phyloP scores from a whole-genome alignment of 805 yeast species.

The Komagataella pseudopastoris region DNA sequence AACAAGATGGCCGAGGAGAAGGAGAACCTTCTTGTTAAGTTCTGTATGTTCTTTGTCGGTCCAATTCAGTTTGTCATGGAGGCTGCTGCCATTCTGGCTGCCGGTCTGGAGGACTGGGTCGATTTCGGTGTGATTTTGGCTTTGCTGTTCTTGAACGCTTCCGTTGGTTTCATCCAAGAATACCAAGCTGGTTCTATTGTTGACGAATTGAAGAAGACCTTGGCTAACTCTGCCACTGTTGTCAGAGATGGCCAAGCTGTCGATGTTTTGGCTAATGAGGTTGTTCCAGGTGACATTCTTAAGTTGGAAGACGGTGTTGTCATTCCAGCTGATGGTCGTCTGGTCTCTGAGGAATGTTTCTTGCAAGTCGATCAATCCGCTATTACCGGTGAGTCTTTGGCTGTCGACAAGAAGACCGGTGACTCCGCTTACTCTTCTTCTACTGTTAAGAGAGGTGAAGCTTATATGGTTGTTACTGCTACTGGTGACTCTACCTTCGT shows the following conservation, averaged over 20 bases:
- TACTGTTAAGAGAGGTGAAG: conserved; percentile 92
- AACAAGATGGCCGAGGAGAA: conserved; percentile 86
- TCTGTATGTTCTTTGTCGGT: conserved; percentile 81
- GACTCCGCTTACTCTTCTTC: conserved; percentile 86
- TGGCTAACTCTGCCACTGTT: conserved; percentile 80
- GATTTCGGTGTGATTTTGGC: conserved; percentile 97
- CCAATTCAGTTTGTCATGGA: conserved; percentile 97
- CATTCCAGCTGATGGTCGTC: conserved; percentile 86
- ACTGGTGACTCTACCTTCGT: conserved; percentile 94
- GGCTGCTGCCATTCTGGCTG: conserved; percentile 91
- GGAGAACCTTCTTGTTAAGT: conserved; percentile 69
- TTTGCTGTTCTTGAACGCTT: conserved; percentile 73
- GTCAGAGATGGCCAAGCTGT: conserved; percentile 68
- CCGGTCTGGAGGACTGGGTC: conserved; percentile 96
- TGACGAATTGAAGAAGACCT: conserved; percentile 88
- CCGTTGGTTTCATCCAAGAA: conserved; percentile 94
- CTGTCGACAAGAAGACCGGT: conserved; percentile 85
- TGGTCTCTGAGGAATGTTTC: conserved; percentile 74
- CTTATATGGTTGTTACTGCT: conserved; percentile 85
- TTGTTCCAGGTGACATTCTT: conserved; percentile 91
- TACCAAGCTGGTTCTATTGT: conserved; percentile 98
- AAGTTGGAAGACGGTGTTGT: conserved; percentile 90
- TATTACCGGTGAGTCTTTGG: conserved; percentile 93
- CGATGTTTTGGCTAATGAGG: conserved; percentile 71
- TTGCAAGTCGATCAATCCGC: conserved; percentile 94